Evolutionary conservation across 306 rosid species (phyloP).

Genomic region (Hippophae tibetana): DNA sequence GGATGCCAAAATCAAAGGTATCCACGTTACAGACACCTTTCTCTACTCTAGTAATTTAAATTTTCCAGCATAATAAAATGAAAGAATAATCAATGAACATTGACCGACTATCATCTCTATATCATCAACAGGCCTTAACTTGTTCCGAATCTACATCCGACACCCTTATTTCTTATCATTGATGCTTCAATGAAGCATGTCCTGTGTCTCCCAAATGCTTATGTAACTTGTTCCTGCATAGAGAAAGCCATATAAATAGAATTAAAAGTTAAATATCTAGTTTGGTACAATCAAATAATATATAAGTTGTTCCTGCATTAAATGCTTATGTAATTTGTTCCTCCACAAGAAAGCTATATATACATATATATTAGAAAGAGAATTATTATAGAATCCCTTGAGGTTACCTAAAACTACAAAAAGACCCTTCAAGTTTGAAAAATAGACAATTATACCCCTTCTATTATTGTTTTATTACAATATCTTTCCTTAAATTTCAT

Average conservation of each 20-base stretch:
- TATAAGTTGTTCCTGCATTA: too few relatives aligned
- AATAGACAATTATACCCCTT: too few relatives aligned
- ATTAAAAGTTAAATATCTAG: neutral
- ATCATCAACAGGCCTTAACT: neutral
- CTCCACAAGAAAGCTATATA: too few relatives aligned
- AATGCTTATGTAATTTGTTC: too few relatives aligned
- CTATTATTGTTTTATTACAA: too few relatives aligned
- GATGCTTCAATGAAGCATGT: constrained; percentile 52
- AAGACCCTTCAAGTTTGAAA: too few relatives aligned
- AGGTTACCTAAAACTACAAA: too few relatives aligned
- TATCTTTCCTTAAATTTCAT: too few relatives aligned
- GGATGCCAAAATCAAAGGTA: neutral
- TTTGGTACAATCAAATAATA: too few relatives aligned
- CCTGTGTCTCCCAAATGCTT: constrained; percentile 78
- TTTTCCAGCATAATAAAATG: neutral
- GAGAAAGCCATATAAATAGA: constrained; percentile 18
- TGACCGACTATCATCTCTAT: neutral
- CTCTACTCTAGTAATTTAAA: neutral
- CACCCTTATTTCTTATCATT: constrained; percentile 21
- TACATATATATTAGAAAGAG: too few relatives aligned
- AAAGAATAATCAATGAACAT: constrained; percentile 2
- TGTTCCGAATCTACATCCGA: neutral
- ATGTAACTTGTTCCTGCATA: constrained; percentile 65
- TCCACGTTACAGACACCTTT: neutral
- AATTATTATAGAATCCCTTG: too few relatives aligned